Evolutionary conservation across 2,329 filamentous ascomycete genomes (phyloP), one percentile per base, ranked within the genome.

Genomic region (Lachnellula subtilissima): DNA sequence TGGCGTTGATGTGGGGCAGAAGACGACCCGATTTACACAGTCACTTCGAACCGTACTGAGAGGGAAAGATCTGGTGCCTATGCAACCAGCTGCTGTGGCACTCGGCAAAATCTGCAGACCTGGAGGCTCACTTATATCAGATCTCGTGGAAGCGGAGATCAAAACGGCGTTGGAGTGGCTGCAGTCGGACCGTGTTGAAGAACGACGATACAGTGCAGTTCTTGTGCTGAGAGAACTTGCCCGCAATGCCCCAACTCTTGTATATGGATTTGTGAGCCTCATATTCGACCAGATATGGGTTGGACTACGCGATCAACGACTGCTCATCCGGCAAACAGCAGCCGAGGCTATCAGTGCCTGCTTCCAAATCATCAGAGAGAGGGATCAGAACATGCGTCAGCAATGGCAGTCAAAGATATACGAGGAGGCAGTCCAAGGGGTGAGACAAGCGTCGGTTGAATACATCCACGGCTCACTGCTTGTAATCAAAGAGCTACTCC

Each of bases 211-310:
- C 70, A 93, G 92, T 56, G 92, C 94, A 17, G 93, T 96, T 7
- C 81, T 99, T 23, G 87, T 96, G 35, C 82, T 99, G 53, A 85
- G 92, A 56, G 94, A 99, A 71, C 80, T 99, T 56, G 91, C 92
- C 6, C 86, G 89, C 65, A 96, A 94, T 70, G 96, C 93, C 2
- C 93, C 93, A 4, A 99, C 94, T 0, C 80, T 99, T 54, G 91
- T 99, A 76, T 99, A 97, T 73, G 86, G 89, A 61, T 97, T 95
- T 74, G 92, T 97, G 50, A 86, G 88, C n/a, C 87, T 94, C 69
- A 90, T 99, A 50, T 91, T 99, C 67, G 91, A 97, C 65, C 87
- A 96, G 71, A 91, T 99, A 61, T 97, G 94, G 94, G 88, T 96
- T 52, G 93, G 92, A 28, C 79, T 99, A 55, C 84, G 93, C 58